A percentile compares a stretch with the other conserved stretches of the same genome.
These are phyloP conservation scores for Yamadazyma atmosphaerica DNA, from an alignment of 1,139 yeast genomes.

Conservation along the genomic window DNA sequence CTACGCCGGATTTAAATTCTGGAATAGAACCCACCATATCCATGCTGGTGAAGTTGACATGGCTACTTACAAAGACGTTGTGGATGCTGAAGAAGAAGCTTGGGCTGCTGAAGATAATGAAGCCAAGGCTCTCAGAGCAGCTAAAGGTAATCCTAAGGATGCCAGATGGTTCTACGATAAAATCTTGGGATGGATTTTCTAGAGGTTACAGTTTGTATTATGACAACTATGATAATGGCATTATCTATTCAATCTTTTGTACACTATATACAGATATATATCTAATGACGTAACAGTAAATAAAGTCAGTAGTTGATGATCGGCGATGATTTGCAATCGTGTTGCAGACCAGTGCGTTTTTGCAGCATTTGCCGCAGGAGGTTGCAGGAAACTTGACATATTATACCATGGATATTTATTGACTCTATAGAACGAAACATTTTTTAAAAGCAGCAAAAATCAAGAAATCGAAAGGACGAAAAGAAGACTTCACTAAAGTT, in stretches of 20 bases:
- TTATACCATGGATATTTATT: not conserved
- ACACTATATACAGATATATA: not conserved
- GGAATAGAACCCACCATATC: conserved; percentile 52
- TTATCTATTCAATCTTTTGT: not conserved
- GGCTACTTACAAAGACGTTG: conserved; percentile 59
- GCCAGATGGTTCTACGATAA: conserved; percentile 57
- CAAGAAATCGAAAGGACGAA: too few relatives aligned
- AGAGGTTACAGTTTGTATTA: too few relatives aligned
- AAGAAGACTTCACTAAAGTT: too few relatives aligned
- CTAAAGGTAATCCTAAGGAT: conserved; percentile 44
- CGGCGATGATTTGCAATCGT: not conserved
- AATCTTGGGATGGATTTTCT: conserved; percentile 40
- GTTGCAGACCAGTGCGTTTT: not conserved
- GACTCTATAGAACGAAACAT: not conserved
- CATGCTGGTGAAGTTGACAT: conserved; percentile 62
- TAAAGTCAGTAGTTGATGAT: too few relatives aligned
- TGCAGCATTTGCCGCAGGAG: not conserved
- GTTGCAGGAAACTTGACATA: not conserved
- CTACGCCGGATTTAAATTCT: conserved; percentile 59
- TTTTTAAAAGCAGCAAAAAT: too few relatives aligned
- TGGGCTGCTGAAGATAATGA: conserved; percentile 44
- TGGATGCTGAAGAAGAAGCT: conserved; percentile 67
- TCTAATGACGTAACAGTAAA: too few relatives aligned
- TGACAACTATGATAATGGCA: too few relatives aligned
- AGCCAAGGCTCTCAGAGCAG: conserved; percentile 50